Percentiles rank a stretch among this genome's conserved stretches.
Conservation (phyloP, 2,329 filamentous ascomycete species). For the Davidsoniella australis region DNA sequence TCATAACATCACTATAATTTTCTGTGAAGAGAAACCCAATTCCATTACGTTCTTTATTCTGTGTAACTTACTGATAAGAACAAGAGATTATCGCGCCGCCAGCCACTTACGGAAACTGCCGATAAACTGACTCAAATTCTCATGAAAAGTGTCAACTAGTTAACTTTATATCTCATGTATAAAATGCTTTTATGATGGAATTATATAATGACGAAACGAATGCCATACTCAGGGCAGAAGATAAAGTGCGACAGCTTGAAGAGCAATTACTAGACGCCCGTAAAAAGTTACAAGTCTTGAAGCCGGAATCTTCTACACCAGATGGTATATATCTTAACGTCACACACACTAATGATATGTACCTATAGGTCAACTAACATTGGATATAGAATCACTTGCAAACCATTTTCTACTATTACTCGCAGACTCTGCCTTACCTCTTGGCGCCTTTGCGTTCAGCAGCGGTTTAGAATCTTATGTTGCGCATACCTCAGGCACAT, state of each 20-base stretch:
- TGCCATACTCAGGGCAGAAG: slow-evolving; percentile 2
- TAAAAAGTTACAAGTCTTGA: not conserved
- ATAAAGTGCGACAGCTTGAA: slow-evolving; percentile 8
- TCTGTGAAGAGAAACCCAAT: no score
- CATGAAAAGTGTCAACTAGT: no score
- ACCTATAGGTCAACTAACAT: no score
- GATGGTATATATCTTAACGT: not conserved
- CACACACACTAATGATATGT: not conserved
- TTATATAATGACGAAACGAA: not conserved
- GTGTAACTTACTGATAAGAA: no score
- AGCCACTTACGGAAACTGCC: no score
- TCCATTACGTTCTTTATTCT: no score
- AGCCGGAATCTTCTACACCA: not conserved
- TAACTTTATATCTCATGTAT: no score
- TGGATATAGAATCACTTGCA: slow-evolving; percentile 13
- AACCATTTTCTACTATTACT: slow-evolving; percentile 59
- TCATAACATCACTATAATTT: no score
- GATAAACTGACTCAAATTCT: no score
- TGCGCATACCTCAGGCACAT: slow-evolving; percentile 41
- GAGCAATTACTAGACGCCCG: not conserved
- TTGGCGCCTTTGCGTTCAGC: slow-evolving; percentile 79
- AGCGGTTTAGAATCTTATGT: slow-evolving; percentile 70
- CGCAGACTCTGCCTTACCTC: slow-evolving; percentile 63
- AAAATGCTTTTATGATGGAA: no score
- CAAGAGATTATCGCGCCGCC: no score